Evolutionary conservation across 2,329 filamentous ascomycete genomes (phyloP).

Genomic region (Colletotrichum sidae): DNA sequence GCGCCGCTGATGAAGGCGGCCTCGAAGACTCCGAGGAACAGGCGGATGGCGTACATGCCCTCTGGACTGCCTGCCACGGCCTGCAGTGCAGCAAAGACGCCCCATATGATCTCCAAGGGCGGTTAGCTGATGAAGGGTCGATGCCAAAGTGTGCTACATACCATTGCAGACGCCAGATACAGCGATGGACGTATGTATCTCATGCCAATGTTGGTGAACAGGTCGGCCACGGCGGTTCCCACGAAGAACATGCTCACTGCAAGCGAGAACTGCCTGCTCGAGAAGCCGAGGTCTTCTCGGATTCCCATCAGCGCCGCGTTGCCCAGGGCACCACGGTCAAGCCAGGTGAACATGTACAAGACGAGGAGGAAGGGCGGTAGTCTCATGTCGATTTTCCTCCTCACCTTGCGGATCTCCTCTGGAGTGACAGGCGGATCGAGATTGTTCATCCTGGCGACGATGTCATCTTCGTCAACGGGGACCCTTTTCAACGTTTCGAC

Average conservation of each 20-base stretch:
- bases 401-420: slow-evolving; percentile 33
- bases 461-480: slow-evolving; percentile 12
- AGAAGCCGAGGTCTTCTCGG: slow-evolving; percentile 38
- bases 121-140: neutral
- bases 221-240: slow-evolving; percentile 23
- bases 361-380: slow-evolving; percentile 31
- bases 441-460: slow-evolving; percentile 32
- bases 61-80: slow-evolving; percentile 20
- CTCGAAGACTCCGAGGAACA: slow-evolving; percentile 61
- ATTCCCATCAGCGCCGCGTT: slow-evolving; percentile 42
- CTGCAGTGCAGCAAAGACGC: slow-evolving; percentile 22
- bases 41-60: slow-evolving; percentile 49
- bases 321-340: slow-evolving; percentile 30
- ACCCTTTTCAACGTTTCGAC: neutral
- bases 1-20: slow-evolving; percentile 63
- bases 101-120: slow-evolving; percentile 21
- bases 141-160: neutral
- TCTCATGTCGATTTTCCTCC: slow-evolving; percentile 39
- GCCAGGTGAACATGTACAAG: slow-evolving; percentile 36
- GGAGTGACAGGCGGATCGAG: slow-evolving; percentile 37
- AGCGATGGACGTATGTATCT: slow-evolving; percentile 26
- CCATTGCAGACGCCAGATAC: slow-evolving; percentile 30
- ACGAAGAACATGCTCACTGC: slow-evolving; percentile 42
- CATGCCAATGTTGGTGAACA: slow-evolving; percentile 31
- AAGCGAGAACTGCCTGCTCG: slow-evolving; percentile 39